Evolutionary conservation across 371 early-diverging fungal species (phyloP), one percentile per base, ranked within the genome.

Genomic region (Rhizopus sp.): DNA sequence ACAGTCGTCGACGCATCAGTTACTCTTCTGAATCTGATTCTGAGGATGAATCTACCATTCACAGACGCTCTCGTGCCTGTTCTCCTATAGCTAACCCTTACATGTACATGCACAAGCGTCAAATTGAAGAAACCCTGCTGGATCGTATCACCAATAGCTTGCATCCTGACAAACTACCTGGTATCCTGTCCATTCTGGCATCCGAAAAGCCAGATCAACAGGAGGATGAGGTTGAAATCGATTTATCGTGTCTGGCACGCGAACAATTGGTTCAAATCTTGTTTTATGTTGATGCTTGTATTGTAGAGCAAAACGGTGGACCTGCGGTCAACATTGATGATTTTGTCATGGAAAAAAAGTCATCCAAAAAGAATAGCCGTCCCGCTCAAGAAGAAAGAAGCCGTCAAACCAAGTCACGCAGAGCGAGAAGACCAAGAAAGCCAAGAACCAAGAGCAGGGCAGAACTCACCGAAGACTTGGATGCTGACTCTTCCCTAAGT

Each of bases 211-310:
- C 58, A 7, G 52, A 56, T 15, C 51, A 70, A 29, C 62, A 70
- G 29, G 62, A 67, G 12, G 68, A 75, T 8, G 73, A 75, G 49
- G 76, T 79, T 5, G 79, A 79, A 44, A 73, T 79, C 40, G 79
- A 79, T 59, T 39, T 79, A 34, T 79, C 79, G n/a, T 62, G 76
- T 47, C 54, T 79, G 37, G 70, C 64, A 39, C 79, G 76, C 16
- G 73, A 73, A n/a, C 72, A 73, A 40, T 46, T 79, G 44, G 70
- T 75, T 8, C 60, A 68, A 35, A 57, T 79, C 3, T 29, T 79
- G 48, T 66, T 61, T 13, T 79, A 79, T 70, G 79, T 79, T 3
- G 79, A 79, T 44, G 79, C 79, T 13, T 79, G 79, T 57, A 69
- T 79, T 47, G 34, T 56, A 7, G 79, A 79, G 42, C 79, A 79